Conservation (phyloP, 164 flowering plant genomes). For the Nymphaea thermarum region DNA sequence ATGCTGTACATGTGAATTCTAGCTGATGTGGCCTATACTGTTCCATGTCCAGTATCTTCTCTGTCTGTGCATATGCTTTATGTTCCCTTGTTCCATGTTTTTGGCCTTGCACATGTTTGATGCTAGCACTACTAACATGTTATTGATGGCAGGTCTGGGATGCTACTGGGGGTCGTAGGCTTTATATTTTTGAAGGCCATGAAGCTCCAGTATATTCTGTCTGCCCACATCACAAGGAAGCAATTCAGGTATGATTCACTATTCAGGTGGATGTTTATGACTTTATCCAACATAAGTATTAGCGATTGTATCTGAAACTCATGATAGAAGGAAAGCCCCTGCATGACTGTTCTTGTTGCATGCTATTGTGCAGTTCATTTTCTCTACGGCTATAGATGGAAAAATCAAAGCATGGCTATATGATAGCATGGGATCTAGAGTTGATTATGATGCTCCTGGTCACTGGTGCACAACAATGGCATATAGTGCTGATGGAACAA, state of each 20-base stretch:
- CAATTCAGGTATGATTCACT: conserved; percentile 5
- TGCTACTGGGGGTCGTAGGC: conserved; percentile 39
- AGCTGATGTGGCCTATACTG: background rate
- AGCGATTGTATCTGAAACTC: background rate
- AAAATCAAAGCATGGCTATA: conserved; percentile 88
- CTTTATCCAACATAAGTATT: background rate
- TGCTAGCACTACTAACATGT: background rate
- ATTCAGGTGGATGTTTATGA: background rate
- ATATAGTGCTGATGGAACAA: conserved; percentile 78
- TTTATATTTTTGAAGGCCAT: conserved; percentile 56
- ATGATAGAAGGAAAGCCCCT: background rate
- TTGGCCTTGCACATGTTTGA: background rate
- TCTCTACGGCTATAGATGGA: conserved; percentile 78
- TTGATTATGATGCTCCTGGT: conserved; percentile 84
- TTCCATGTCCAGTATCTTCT: background rate
- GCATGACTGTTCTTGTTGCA: background rate
- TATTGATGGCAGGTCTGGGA: conserved; percentile 40
- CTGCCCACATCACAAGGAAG: background rate
- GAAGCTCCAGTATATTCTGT: conserved; percentile 25
- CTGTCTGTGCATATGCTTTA: background rate
- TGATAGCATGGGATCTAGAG: conserved; percentile 73
- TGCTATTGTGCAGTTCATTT: conserved; percentile 46
- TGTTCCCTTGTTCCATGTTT: background rate
- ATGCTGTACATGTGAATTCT: background rate
- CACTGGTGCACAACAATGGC: conserved; percentile 74